A percentile compares a stretch with the other conserved stretches of the same genome.
Conservation (phyloP, 1,284 basidiomycete genomes). For the Puccinia hordei region DNA sequence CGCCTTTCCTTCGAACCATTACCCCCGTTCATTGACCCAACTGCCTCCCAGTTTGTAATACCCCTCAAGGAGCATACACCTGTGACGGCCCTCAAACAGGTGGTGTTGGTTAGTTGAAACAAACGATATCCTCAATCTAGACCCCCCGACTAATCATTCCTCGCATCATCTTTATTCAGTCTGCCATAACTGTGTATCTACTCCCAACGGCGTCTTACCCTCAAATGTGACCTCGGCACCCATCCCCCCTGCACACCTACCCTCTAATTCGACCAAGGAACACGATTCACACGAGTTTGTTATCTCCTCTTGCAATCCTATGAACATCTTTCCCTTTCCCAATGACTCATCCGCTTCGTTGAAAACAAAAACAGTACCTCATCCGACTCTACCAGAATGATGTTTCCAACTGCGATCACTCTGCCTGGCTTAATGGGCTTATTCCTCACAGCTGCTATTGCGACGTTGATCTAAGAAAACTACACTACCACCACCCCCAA, state of each 20-base stretch:
- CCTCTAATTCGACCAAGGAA: not conserved
- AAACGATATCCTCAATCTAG: not conserved
- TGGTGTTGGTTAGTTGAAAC: not conserved
- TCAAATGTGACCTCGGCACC: not conserved
- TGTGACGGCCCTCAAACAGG: not conserved
- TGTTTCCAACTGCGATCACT: not conserved
- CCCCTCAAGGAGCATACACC: constrained; percentile 8
- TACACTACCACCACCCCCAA: not conserved
- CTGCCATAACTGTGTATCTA: not conserved
- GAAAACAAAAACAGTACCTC: not conserved
- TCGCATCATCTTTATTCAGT: not conserved
- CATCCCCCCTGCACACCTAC: not conserved
- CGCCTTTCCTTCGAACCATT: too few species aligned
- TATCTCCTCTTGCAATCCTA: not conserved
- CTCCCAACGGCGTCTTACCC: not conserved
- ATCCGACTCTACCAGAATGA: not conserved
- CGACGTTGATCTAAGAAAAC: not conserved
- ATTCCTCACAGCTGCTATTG: not conserved
- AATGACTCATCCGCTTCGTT: not conserved
- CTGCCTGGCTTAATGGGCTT: not conserved
- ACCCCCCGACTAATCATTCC: not conserved
- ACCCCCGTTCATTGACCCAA: too few species aligned
- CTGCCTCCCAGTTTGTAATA: not conserved
- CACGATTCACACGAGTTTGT: not conserved
- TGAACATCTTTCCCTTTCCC: not conserved